phyloP scores from a whole-genome alignment of 2,329 filamentous ascomycete species.

The Thermothelomyces thermophilus region DNA sequence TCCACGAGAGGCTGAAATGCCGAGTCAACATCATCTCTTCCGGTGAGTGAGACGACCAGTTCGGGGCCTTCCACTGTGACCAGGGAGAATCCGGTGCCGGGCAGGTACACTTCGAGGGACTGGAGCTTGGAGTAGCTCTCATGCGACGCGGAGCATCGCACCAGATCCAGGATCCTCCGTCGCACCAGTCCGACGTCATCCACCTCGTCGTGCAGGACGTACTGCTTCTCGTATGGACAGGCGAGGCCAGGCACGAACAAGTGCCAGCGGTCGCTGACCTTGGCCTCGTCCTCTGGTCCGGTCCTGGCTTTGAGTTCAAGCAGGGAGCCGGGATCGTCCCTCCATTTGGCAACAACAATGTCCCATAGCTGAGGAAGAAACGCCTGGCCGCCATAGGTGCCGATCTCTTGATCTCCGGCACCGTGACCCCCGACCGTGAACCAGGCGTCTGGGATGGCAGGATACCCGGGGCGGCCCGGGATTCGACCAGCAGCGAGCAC shows the following conservation, averaged over 20 bases:
- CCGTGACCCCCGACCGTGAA: conserved; percentile 8
- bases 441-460: conserved; percentile 19
- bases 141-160: neutral
- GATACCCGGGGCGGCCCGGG: conserved; percentile 17
- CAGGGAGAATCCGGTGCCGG: conserved; percentile 8
- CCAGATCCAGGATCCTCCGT: conserved; percentile 5
- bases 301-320: conserved; percentile 5
- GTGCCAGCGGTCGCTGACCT: conserved; percentile 15
- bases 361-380: conserved; percentile 15
- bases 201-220: conserved; percentile 7
- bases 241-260: conserved; percentile 15
- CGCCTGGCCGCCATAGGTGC: conserved; percentile 20
- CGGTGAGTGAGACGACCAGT: conserved; percentile 1
- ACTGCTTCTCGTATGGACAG: conserved; percentile 2
- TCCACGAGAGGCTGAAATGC: no score
- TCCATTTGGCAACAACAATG: no score
- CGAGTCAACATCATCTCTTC: no score
- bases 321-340: no score
- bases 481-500: conserved; percentile 19
- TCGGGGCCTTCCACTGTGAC: neutral
- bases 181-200: neutral
- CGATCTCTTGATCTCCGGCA: no score
- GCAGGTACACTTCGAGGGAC: conserved; percentile 16
- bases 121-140: neutral
- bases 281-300: neutral